Conservation (phyloP, 441 rosid species). For the Croton setiger region DNA sequence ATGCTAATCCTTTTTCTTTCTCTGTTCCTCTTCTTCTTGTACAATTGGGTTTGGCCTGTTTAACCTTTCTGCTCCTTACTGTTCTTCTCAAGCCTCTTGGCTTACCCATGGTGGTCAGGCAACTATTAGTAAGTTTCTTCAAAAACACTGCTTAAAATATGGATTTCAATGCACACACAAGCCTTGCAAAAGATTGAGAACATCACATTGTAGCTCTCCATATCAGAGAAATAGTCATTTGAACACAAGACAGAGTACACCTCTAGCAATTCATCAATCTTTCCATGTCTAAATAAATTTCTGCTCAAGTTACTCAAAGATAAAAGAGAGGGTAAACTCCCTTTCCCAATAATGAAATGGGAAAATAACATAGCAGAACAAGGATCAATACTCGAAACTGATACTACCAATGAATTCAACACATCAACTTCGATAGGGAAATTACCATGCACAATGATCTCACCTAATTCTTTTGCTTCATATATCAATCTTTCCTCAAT, state of each 20-base stretch:
- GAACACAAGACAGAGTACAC: slow-evolving; percentile 46
- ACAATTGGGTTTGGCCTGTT: slow-evolving; percentile 14
- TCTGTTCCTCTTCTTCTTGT: slow-evolving; percentile 24
- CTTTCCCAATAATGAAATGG: slow-evolving; percentile 46
- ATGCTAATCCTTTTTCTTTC: slow-evolving; percentile 10
- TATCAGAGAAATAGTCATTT: slow-evolving; percentile 49
- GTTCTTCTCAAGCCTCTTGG: slow-evolving; percentile 21
- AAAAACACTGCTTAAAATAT: too few species aligned
- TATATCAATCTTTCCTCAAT: slow-evolving; percentile 44
- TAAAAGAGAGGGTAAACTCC: slow-evolving; percentile 49
- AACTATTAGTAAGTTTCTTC: slow-evolving; percentile 20
- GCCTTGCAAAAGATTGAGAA: slow-evolving; percentile 65
- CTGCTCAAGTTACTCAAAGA: slow-evolving; percentile 64
- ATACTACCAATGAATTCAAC: slow-evolving; percentile 61
- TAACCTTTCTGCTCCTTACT: slow-evolving; percentile 16
- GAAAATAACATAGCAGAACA: slow-evolving; percentile 52
- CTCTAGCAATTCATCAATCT: slow-evolving; percentile 48
- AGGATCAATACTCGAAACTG: slow-evolving; percentile 62
- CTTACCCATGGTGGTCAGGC: slow-evolving; percentile 21
- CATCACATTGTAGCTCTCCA: slow-evolving; percentile 54
- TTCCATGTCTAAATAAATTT: slow-evolving; percentile 59
- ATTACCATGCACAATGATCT: slow-evolving; percentile 59
- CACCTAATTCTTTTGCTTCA: slow-evolving; percentile 72
- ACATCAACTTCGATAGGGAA: slow-evolving; percentile 73
- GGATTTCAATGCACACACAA: too few species aligned